Evolutionary conservation across 306 rosid genomes (phyloP).

Genomic region (Myrica gale): DNA sequence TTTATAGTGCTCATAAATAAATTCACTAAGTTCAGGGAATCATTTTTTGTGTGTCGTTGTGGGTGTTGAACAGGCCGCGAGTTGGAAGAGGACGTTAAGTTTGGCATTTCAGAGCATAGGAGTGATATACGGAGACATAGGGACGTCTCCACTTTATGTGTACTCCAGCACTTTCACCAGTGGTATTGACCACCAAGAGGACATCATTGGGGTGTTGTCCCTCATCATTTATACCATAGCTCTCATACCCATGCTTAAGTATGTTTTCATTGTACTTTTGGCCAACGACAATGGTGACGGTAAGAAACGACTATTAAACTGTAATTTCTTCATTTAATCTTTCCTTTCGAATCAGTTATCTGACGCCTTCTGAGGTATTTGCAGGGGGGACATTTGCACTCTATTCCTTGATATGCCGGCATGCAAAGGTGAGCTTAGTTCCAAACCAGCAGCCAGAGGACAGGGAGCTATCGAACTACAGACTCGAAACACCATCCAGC

Average conservation of each 20-base stretch:
- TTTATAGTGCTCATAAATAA: not conserved
- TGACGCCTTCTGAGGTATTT: not conserved
- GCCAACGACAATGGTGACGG: conserved; percentile 87
- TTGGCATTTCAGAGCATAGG: conserved; percentile 87
- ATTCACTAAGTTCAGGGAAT: too few species aligned
- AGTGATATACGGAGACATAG: conserved; percentile 81
- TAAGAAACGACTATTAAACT: conserved; percentile 4
- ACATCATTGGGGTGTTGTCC: conserved; percentile 59
- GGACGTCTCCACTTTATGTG: conserved; percentile 87
- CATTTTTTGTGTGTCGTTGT: too few species aligned
- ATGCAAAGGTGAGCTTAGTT: conserved; percentile 50
- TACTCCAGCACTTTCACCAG: conserved; percentile 45
- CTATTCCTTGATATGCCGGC: conserved; percentile 57
- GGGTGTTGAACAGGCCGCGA: conserved; percentile 23
- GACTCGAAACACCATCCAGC: conserved; percentile 41
- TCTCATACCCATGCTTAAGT: conserved; percentile 62
- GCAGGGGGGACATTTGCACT: conserved; percentile 82
- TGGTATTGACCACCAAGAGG: conserved; percentile 36
- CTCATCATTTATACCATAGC: conserved; percentile 72
- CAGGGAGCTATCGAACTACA: conserved; percentile 59
- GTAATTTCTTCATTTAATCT: too few species aligned
- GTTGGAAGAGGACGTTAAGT: conserved; percentile 47
- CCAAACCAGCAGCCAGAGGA: conserved; percentile 77
- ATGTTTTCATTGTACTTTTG: conserved; percentile 66
- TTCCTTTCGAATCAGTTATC: too few species aligned